phyloP scores from a whole-genome alignment of 148 eudicot species.

The Amaranthus cruentus region DNA sequence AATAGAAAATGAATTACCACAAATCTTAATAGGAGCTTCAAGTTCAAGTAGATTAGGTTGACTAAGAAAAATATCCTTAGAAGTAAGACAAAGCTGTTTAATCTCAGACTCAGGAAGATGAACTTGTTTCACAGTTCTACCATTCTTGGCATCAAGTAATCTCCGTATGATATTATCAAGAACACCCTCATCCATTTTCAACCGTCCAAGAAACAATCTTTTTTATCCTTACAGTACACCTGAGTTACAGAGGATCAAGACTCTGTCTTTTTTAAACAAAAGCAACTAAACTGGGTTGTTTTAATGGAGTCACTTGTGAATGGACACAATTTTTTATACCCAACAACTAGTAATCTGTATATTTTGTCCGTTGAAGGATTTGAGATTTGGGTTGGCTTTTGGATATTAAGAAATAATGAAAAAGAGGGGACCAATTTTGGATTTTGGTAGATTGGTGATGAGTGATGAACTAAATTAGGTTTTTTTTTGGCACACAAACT shows the following conservation, averaged over 20 bases:
- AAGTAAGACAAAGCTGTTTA: constrained; percentile 53
- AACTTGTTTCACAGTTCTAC: constrained; percentile 56
- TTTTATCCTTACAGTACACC: neutral
- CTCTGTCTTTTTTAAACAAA: neutral
- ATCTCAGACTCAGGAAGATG: constrained; percentile 61
- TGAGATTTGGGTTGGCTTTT: neutral
- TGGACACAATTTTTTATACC: neutral
- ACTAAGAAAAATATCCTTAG: constrained; percentile 59
- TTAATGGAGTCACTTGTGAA: neutral
- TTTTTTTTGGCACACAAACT: neutral
- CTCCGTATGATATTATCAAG: constrained; percentile 51
- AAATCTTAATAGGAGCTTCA: constrained; percentile 88
- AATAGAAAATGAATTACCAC: constrained; percentile 34
- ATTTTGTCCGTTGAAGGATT: too few relatives aligned
- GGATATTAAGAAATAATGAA: too few relatives aligned
- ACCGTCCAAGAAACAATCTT: neutral
- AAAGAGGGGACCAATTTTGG: too few relatives aligned
- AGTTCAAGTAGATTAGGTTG: constrained; percentile 90
- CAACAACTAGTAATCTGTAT: neutral
- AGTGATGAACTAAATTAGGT: constrained; percentile 6
- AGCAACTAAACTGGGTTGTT: neutral
- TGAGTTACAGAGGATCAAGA: constrained; percentile 5
- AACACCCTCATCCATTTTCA: constrained; percentile 51
- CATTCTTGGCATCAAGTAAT: constrained; percentile 55
- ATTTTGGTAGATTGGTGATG: too few relatives aligned